Percentiles rank a stretch among this genome's conserved stretches.
Conservation (phyloP, 2,329 filamentous ascomycete genomes). For the Samsoniella hepiali region DNA sequence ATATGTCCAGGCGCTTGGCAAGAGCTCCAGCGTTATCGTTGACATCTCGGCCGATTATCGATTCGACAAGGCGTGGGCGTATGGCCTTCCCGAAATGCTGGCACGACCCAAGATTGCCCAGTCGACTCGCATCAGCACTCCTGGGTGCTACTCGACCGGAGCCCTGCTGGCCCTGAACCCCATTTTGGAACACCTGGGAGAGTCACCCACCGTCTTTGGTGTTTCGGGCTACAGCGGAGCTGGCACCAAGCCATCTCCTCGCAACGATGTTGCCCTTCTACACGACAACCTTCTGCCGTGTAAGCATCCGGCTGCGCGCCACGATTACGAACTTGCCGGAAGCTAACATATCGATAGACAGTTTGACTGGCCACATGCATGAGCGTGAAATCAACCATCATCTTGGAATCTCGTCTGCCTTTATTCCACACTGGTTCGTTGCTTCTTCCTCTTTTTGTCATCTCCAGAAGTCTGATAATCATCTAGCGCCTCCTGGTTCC, state of each 20-base stretch:
- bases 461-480: background rate
- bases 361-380: slow-evolving; percentile 81
- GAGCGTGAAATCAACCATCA: slow-evolving; percentile 85
- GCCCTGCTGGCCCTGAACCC: slow-evolving; percentile 87
- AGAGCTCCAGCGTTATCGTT: slow-evolving; percentile 70
- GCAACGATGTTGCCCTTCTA: slow-evolving; percentile 84
- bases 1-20: slow-evolving; percentile 81
- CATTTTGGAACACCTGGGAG: slow-evolving; percentile 71
- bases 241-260: slow-evolving; percentile 88
- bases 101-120: slow-evolving; percentile 72
- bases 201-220: slow-evolving; percentile 80
- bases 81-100: slow-evolving; percentile 83
- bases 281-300: slow-evolving; percentile 84
- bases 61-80: slow-evolving; percentile 82
- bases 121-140: slow-evolving; percentile 82
- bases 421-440: slow-evolving; percentile 71
- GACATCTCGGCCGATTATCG: slow-evolving; percentile 97
- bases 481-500: slow-evolving; percentile 77
- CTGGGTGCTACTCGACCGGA: slow-evolving; percentile 92
- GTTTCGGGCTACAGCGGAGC: slow-evolving; percentile 93
- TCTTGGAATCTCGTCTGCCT: slow-evolving; percentile 71
- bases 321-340: background rate
- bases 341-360: slow-evolving; percentile 4
- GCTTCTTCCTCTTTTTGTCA: background rate
- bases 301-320: background rate